Conservation (phyloP, 305 asterid genomes). For the Fraxinus sp. region DNA sequence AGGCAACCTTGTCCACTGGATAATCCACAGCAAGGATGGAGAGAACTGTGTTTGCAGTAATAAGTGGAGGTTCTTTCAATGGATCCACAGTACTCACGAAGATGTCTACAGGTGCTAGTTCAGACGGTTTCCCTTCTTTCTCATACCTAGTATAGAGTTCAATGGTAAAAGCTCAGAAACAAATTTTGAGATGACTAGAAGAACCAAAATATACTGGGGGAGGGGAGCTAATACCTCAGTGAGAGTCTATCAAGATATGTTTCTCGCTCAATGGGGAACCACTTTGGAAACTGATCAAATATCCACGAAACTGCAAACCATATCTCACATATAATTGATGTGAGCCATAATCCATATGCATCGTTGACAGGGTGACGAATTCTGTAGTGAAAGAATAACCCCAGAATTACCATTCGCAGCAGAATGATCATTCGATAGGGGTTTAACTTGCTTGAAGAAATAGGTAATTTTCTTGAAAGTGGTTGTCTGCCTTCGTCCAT, state of each 20-base stretch:
- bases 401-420: slow-evolving; percentile 72
- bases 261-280: slow-evolving; percentile 86
- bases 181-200: background rate
- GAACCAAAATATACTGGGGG: background rate
- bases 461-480: slow-evolving; percentile 81
- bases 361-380: slow-evolving; percentile 81
- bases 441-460: slow-evolving; percentile 86
- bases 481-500: slow-evolving; percentile 99
- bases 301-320: slow-evolving; percentile 98
- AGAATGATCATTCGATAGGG: slow-evolving; percentile 85
- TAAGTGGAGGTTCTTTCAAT: slow-evolving; percentile 94
- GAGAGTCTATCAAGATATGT: slow-evolving; percentile 91
- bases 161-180: slow-evolving; percentile 21
- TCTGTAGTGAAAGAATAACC: slow-evolving; percentile 88
- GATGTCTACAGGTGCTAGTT: slow-evolving; percentile 68
- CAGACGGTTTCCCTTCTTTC: slow-evolving; percentile 93
- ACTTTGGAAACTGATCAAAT: slow-evolving; percentile 89
- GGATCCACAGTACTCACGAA: slow-evolving; percentile 99
- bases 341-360: slow-evolving; percentile 92
- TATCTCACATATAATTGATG: slow-evolving; percentile 89
- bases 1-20: slow-evolving; percentile 88
- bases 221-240: slow-evolving; percentile 51
- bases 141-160: slow-evolving; percentile 67
- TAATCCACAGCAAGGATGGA: slow-evolving; percentile 95
- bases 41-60: slow-evolving; percentile 95